These are phyloP conservation scores for Podaxis pistillaris DNA, from an alignment of 768 basidiomycete species.

Conservation along the genomic window DNA sequence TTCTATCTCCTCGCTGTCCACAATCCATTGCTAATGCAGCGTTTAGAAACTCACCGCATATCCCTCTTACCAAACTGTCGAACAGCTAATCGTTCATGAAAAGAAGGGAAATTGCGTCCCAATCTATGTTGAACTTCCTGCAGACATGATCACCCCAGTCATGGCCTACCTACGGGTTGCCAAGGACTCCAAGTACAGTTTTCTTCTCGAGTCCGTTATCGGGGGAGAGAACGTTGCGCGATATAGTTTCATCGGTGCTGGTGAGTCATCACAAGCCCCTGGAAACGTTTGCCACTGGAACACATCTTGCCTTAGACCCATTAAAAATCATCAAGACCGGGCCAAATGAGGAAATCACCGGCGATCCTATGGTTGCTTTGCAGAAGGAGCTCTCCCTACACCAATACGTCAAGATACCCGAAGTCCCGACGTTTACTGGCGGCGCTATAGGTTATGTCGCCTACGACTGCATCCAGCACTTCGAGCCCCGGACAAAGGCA, in stretches of 20 bases:
- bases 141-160: slow-evolving; percentile 95
- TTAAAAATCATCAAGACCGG: slow-evolving; percentile 91
- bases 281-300: neutral
- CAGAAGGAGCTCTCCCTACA: slow-evolving; percentile 86
- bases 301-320: slow-evolving; percentile 59
- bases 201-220: slow-evolving; percentile 90
- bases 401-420: slow-evolving; percentile 88
- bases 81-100: slow-evolving; percentile 74
- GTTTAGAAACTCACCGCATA: slow-evolving; percentile 61
- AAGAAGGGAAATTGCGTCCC: slow-evolving; percentile 92
- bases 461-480: slow-evolving; percentile 95
- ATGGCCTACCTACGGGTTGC: slow-evolving; percentile 94
- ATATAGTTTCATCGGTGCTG: slow-evolving; percentile 95
- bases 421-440: slow-evolving; percentile 92
- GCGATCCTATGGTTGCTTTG: slow-evolving; percentile 84
- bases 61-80: slow-evolving; percentile 73
- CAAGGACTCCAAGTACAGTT: slow-evolving; percentile 91
- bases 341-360: slow-evolving; percentile 74
- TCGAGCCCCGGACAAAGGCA: slow-evolving; percentile 89
- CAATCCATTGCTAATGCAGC: slow-evolving; percentile 8
- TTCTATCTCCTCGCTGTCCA: neutral
- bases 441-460: slow-evolving; percentile 97
- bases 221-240: slow-evolving; percentile 89
- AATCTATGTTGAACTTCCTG: slow-evolving; percentile 88
- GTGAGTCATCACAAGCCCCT: slow-evolving; percentile 40